phyloP scores from a whole-genome alignment of 768 basidiomycete species.

The Leucocoprinus sp. region DNA sequence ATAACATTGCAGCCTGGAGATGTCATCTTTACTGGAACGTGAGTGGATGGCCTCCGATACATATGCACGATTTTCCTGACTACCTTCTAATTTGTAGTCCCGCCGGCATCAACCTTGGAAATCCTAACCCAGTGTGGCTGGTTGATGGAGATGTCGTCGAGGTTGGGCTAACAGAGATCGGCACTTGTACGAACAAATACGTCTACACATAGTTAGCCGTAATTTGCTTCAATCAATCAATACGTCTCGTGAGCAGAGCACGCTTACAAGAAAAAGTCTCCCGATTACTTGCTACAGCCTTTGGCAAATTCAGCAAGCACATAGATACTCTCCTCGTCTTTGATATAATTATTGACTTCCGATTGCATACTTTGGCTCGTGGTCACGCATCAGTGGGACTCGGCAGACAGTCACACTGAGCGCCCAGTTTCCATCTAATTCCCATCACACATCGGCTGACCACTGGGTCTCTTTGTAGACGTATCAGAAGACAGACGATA shows the following conservation, averaged over 20 bases:
- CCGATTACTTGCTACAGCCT: no score
- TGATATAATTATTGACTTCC: no score
- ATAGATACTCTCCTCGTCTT: no score
- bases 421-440: no score
- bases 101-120: constrained; percentile 26
- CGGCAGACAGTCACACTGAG: no score
- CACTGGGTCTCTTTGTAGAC: no score
- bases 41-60: constrained; percentile 11
- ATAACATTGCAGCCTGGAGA: constrained; percentile 33
- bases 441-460: no score
- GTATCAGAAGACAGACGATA: no score
- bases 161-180: constrained; percentile 29
- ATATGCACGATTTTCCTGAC: neutral
- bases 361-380: neutral
- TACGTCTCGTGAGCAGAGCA: neutral
- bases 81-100: constrained; percentile 18
- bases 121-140: constrained; percentile 26
- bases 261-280: no score
- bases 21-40: constrained; percentile 37
- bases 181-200: constrained; percentile 29
- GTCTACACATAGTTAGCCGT: constrained; percentile 17
- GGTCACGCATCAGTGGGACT: neutral
- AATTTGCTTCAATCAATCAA: neutral
- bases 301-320: no score
- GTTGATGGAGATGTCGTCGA: constrained; percentile 31